These are phyloP conservation scores for Harrya chromipes DNA, from an alignment of 768 basidiomycete genomes.

Conservation along the genomic window DNA sequence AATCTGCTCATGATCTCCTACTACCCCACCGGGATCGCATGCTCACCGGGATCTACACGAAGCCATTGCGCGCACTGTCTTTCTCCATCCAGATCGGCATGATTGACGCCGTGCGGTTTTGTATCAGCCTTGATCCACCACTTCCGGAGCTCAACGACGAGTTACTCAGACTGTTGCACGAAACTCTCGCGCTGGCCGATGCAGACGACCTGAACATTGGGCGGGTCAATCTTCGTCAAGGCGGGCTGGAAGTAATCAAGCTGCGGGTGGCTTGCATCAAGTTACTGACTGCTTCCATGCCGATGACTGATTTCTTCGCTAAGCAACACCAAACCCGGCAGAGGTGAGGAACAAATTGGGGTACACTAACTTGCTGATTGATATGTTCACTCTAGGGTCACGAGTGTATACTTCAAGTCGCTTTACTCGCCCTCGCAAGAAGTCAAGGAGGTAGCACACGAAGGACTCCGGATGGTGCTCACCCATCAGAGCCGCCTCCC, in stretches of 20 bases:
- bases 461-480: slow-evolving; percentile 86
- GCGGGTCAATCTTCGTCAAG: slow-evolving; percentile 73
- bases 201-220: slow-evolving; percentile 87
- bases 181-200: slow-evolving; percentile 92
- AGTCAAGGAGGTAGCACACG: slow-evolving; percentile 94
- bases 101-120: slow-evolving; percentile 95
- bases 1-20: slow-evolving; percentile 75
- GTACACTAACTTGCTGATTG: not conserved
- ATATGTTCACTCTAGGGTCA: slow-evolving; percentile 56
- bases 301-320: slow-evolving; percentile 88
- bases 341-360: slow-evolving; percentile 47
- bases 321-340: slow-evolving; percentile 82
- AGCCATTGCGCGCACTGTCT: slow-evolving; percentile 91
- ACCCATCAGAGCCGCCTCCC: slow-evolving; percentile 89
- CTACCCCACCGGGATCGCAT: slow-evolving; percentile 84
- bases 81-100: slow-evolving; percentile 96
- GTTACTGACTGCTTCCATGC: slow-evolving; percentile 91
- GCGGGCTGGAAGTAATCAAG: slow-evolving; percentile 76
- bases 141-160: slow-evolving; percentile 92
- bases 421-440: slow-evolving; percentile 89
- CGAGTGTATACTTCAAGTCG: slow-evolving; percentile 96
- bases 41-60: slow-evolving; percentile 88
- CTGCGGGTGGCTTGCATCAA: slow-evolving; percentile 93
- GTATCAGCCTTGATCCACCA: slow-evolving; percentile 84
- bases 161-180: slow-evolving; percentile 84